phyloP scores from a whole-genome alignment of 2,329 filamentous ascomycete species.

The Byssoonygena ceratinophila region DNA sequence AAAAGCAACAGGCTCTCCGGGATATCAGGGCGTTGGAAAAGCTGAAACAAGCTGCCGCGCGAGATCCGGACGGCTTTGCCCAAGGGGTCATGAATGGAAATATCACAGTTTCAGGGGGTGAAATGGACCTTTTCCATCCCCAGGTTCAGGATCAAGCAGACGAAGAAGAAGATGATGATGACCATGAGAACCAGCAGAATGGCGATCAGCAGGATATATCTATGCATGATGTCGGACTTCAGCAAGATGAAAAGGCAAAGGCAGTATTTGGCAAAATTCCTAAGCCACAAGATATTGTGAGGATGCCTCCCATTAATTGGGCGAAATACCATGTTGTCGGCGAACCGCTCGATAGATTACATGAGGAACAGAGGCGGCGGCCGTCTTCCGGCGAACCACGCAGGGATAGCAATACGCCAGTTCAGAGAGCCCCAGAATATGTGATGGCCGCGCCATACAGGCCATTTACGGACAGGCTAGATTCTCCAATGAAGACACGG shows the following conservation, averaged over 20 bases:
- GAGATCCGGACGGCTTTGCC: slow-evolving; percentile 61
- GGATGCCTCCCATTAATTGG: slow-evolving; percentile 89
- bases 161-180: slow-evolving; percentile 17
- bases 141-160: slow-evolving; percentile 32
- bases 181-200: neutral
- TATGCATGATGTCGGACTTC: slow-evolving; percentile 14
- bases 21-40: slow-evolving; percentile 62
- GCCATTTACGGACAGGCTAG: slow-evolving; percentile 46
- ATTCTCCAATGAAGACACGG: slow-evolving; percentile 26
- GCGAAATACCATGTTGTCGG: slow-evolving; percentile 85
- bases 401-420: slow-evolving; percentile 23
- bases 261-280: slow-evolving; percentile 56
- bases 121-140: slow-evolving; percentile 29
- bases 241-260: neutral
- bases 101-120: slow-evolving; percentile 38
- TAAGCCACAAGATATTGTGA: slow-evolving; percentile 67
- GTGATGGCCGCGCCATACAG: slow-evolving; percentile 50
- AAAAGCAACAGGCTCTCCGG: slow-evolving; percentile 63
- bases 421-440: slow-evolving; percentile 39
- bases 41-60: slow-evolving; percentile 60
- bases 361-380: slow-evolving; percentile 62
- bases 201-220: no score
- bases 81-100: slow-evolving; percentile 56
- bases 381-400: slow-evolving; percentile 42
- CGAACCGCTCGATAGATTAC: slow-evolving; percentile 70